Conservation (phyloP, 176 grass and related monocot species). For the Urochloa ruziziensis region DNA sequence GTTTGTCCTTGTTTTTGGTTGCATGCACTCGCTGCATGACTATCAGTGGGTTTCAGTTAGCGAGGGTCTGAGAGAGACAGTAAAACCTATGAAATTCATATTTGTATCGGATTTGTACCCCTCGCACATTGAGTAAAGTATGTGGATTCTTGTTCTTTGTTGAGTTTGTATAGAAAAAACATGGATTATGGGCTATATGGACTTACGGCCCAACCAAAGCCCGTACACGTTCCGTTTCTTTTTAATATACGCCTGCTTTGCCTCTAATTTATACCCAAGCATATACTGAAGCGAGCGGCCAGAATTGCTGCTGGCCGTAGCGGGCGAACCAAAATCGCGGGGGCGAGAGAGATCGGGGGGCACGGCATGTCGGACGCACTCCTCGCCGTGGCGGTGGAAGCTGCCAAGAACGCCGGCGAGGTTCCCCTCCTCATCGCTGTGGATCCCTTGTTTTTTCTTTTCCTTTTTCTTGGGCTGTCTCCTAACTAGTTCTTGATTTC, state of each 20-base stretch:
- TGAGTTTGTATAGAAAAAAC: no score
- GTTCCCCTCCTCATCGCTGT: slow-evolving; percentile 19
- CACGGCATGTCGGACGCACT: slow-evolving; percentile 46
- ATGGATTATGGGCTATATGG: no score
- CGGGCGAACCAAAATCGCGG: not conserved
- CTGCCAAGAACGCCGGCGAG: slow-evolving; percentile 79
- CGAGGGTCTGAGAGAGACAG: no score
- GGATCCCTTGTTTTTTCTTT: not conserved
- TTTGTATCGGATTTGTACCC: no score
- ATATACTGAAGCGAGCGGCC: slow-evolving; percentile 16
- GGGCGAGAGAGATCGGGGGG: not conserved
- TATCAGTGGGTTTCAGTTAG: no score
- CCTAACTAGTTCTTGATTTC: slow-evolving; percentile 22
- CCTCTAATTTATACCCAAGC: not conserved
- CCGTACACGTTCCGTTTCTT: not conserved
- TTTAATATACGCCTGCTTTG: not conserved
- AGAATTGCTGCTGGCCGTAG: slow-evolving; percentile 17
- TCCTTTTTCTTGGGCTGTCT: not conserved
- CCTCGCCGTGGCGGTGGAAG: slow-evolving; percentile 67
- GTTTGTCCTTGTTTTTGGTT: no score
- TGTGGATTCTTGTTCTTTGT: no score
- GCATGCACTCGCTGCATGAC: no score
- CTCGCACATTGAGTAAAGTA: no score
- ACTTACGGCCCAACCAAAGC: not conserved
- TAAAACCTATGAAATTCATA: no score